Evolutionary conservation across 139 green algal genomes (phyloP), one percentile per base, ranked within the genome.

Genomic region (Penium margaritaceum): DNA sequence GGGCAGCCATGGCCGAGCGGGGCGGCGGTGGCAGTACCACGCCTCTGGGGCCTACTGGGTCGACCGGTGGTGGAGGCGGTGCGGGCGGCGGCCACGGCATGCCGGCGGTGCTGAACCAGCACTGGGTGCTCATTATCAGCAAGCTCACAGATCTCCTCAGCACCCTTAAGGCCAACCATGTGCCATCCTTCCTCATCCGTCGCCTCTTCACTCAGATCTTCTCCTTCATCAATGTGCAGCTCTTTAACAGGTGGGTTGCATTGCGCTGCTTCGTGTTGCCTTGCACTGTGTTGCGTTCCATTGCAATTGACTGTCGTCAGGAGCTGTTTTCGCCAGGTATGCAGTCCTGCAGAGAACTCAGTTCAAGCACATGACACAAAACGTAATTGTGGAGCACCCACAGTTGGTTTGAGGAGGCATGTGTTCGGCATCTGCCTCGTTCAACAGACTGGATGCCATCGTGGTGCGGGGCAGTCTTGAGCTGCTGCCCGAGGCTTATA

Each of bases 191-290:
- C 55, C 84, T 98, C 47, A 86, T 95, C 67, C 84, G 87, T 73
- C 77, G 75, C 58, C 73, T 84, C 15, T 85, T 86, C 74, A 70
- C 34, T 5, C 79, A 81, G 67, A 81, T 95, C 5, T 90, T 96
- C 61, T 84, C 78, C 51, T 97, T 97, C 79, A 87, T 98, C 83
- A 97, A 98, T 79, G 93, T 98, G 75, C 73, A 82, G 62, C 92
- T 98, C 24, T 97, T 97, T 88, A 98, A 98, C 89, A 89, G 95
- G 87, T 85, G 30, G 3, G 64, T 9, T 21, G 12, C 41, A 51
- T 7, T 12, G 7, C 9, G 12, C 41, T 21, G 41, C 9, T 7
- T 21, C 12, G 41, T 51, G 41, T 51, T 7, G 41, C 41, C 12
- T 12, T 51, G 7, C 12, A 51, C 12, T 51, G 12, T 51, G 41